Base-by-base conservation (phyloP, 768 basidiomycete species). In the Suillus paluster region DNA sequence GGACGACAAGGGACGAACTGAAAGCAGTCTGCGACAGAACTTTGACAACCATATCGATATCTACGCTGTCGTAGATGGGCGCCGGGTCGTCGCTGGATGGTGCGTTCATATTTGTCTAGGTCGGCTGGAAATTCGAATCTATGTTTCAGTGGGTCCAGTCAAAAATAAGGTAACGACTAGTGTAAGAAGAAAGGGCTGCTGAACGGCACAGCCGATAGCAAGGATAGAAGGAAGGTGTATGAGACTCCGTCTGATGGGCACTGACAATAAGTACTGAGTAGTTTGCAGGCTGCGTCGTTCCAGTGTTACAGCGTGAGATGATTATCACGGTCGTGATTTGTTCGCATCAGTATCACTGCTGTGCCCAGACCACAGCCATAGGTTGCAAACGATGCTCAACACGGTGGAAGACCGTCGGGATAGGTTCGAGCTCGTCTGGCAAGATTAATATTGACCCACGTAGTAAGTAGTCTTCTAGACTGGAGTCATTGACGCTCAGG, bases 1-100 rank as follows among this genome's bases (percentile, higher is more conserved):
- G 34, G 27, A 60, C 44, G 49, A 17, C 23, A 48, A 50, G 44
- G n/a, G 42, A 75, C 89, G 73, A 63, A 91, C 94, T 93, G 80
- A 96, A 92, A 30, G 80, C 79, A 1, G 95, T 96, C 70, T 91
- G 84, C 50, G 81, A 76, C 59, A 95, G 78, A 58, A 95, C 92
- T 77, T 92, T 93, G 66, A 92, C 77, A 57, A 94, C 73, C 60
- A 92, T 78, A 75, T 95, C 94, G 41, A 94, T 62, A 77, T 94
- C 89, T 62, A 94, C 75, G 62, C 77, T 79, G 73, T 94, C 92
- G 69, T 86, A 89, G 50, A 90, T 76, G 21, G 84, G 85, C 11
- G 80, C 76, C 30, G 77, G 71, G 50, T 85, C 84, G 34, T 68
- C 65, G 10, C 12, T 27, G 14, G 27, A 59, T 55, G 66, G 59